phyloP scores from a whole-genome alignment of 345 rosid species.

The Acer negundo region DNA sequence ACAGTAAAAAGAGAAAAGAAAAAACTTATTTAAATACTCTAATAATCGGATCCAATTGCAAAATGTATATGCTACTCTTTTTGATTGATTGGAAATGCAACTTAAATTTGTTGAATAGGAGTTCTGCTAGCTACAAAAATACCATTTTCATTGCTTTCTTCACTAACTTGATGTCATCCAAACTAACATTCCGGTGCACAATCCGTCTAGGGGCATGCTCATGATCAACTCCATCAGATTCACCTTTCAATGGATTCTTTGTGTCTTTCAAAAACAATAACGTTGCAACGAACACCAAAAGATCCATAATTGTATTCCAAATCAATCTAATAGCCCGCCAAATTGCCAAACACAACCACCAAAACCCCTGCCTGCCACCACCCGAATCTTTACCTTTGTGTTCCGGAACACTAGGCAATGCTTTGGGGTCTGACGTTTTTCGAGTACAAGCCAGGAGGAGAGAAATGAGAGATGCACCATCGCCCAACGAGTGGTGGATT shows the following conservation, averaged over 20 bases:
- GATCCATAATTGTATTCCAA: slow-evolving; percentile 57
- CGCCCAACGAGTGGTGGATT: slow-evolving; percentile 68
- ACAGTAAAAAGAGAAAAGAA: too few relatives aligned
- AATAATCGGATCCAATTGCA: too few relatives aligned
- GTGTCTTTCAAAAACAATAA: slow-evolving; percentile 49
- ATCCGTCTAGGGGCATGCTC: slow-evolving; percentile 15
- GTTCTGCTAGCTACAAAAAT: too few relatives aligned
- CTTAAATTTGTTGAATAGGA: too few relatives aligned
- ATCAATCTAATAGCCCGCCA: slow-evolving; percentile 42
- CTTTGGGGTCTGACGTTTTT: slow-evolving; percentile 53
- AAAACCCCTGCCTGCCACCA: slow-evolving; percentile 13
- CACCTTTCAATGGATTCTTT: slow-evolving; percentile 55
- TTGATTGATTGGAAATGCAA: too few relatives aligned
- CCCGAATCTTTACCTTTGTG: slow-evolving; percentile 10
- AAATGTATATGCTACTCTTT: too few relatives aligned
- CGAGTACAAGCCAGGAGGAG: slow-evolving; percentile 57
- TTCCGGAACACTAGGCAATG: slow-evolving; percentile 59
- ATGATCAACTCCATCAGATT: slow-evolving; percentile 11
- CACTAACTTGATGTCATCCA: slow-evolving; percentile 70
- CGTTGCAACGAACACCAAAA: slow-evolving; percentile 42
- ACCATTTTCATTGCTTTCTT: slow-evolving; percentile 40
- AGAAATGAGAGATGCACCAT: slow-evolving; percentile 64
- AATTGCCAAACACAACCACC: slow-evolving; percentile 42
- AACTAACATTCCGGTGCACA: slow-evolving; percentile 50
- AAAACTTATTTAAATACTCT: too few relatives aligned